These are phyloP conservation scores for Suillus luteus DNA, from an alignment of 768 basidiomycete species.

Conservation along the genomic window DNA sequence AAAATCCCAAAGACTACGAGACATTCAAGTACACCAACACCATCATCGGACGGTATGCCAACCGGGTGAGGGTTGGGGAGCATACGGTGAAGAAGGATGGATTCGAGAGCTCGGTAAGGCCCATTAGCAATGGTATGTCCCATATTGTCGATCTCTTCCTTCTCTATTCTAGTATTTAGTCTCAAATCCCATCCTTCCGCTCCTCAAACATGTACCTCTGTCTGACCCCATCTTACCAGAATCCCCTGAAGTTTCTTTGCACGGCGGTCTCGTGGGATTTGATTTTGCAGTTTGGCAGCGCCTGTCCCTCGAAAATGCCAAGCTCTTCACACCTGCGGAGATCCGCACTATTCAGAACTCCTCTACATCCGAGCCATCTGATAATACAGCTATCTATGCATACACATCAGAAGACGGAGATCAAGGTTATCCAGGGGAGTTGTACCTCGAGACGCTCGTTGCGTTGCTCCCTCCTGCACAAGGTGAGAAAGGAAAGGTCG, in stretches of 20 bases:
- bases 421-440: conserved; percentile 68
- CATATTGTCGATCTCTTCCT: conserved; percentile 27
- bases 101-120: conserved; percentile 47
- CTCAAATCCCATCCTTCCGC: neutral
- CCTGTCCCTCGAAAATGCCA: conserved; percentile 40
- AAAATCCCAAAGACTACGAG: conserved; percentile 57
- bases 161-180: conserved; percentile 22
- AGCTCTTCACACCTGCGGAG: conserved; percentile 61
- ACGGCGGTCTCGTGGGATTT: conserved; percentile 70
- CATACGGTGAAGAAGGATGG: conserved; percentile 56
- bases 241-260: conserved; percentile 60
- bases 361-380: conserved; percentile 33
- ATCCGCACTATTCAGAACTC: conserved; percentile 41
- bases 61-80: conserved; percentile 65
- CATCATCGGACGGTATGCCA: conserved; percentile 72
- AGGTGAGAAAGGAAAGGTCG: conserved; percentile 49
- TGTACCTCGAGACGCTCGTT: conserved; percentile 60
- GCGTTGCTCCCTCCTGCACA: conserved; percentile 45
- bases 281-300: conserved; percentile 58
- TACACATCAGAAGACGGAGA: conserved; percentile 63
- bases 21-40: conserved; percentile 71
- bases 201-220: conserved; percentile 4
- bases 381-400: conserved; percentile 50
- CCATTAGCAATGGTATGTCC: conserved; percentile 40
- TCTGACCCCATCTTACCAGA: conserved; percentile 34